These are phyloP conservation scores for Colletotrichum caudatum DNA, from an alignment of 2,329 filamentous ascomycete species.

Conservation along the genomic window DNA sequence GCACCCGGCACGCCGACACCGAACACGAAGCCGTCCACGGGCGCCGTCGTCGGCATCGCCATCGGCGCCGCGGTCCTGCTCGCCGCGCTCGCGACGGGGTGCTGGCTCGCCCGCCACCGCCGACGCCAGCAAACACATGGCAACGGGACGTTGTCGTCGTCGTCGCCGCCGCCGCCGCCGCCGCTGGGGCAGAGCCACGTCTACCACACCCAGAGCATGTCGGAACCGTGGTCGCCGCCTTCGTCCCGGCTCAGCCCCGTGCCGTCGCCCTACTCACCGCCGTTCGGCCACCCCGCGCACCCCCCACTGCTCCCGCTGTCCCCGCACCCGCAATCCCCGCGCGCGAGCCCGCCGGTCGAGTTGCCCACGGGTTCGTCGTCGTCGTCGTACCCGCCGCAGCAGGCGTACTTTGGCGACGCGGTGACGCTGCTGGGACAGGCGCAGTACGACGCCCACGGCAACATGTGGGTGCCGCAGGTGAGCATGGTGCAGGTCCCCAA, in stretches of 20 bases:
- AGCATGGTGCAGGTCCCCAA: conserved; percentile 47
- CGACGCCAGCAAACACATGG: conserved; percentile 31
- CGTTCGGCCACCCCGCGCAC: conserved; percentile 22
- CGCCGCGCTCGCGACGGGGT: conserved; percentile 43
- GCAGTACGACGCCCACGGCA: conserved; percentile 50
- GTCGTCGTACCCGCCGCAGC: conserved; percentile 33
- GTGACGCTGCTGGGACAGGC: conserved; percentile 38
- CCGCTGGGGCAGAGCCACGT: conserved; percentile 15
- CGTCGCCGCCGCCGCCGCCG: too few relatives aligned
- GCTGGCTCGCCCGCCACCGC: conserved; percentile 50
- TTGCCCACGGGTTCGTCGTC: conserved; percentile 43
- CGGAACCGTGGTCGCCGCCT: conserved; percentile 40
- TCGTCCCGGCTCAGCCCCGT: conserved; percentile 28
- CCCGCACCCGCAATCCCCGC: conserved; percentile 41
- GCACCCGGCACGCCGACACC: conserved; percentile 19
- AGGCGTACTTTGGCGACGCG: conserved; percentile 36
- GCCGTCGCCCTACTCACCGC: conserved; percentile 32
- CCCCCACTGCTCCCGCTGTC: conserved; percentile 13
- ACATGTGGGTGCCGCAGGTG: conserved; percentile 51
- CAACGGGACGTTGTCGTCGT: not conserved
- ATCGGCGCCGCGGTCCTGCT: conserved; percentile 50
- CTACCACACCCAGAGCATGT: conserved; percentile 37
- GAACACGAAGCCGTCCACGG: conserved; percentile 47
- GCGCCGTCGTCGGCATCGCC: conserved; percentile 60
- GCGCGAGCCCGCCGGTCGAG: conserved; percentile 47